Conservation (phyloP, 106 monocot genomes). For the Acorus gramineus region DNA sequence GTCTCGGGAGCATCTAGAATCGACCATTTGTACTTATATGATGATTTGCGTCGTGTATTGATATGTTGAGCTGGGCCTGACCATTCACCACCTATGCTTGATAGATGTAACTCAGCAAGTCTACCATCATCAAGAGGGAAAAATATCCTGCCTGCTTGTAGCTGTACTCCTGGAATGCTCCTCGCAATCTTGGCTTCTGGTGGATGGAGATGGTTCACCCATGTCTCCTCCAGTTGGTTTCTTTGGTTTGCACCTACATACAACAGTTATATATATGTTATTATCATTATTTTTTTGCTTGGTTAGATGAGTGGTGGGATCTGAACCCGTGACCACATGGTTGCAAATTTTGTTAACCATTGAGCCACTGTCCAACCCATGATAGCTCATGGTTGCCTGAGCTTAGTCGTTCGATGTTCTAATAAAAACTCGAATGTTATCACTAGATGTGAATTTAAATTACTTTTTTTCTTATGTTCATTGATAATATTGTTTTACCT, state of each 20-base stretch:
- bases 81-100: slow-evolving; percentile 50
- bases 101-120: slow-evolving; percentile 67
- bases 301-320: not conserved
- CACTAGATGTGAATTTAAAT: no score
- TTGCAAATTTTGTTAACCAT: no score
- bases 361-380: no score
- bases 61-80: slow-evolving; percentile 37
- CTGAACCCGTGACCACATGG: no score
- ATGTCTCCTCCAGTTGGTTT: slow-evolving; percentile 28
- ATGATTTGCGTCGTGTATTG: slow-evolving; percentile 34
- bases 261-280: not conserved
- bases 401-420: no score
- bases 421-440: no score
- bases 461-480: no score
- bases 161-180: slow-evolving; percentile 47
- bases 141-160: slow-evolving; percentile 62
- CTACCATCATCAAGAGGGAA: slow-evolving; percentile 84
- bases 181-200: slow-evolving; percentile 64
- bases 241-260: slow-evolving; percentile 22
- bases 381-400: no score
- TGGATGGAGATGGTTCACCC: slow-evolving; percentile 78
- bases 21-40: slow-evolving; percentile 69
- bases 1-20: slow-evolving; percentile 75
- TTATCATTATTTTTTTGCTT: slow-evolving; percentile 6
- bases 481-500: no score